Percentiles rank a stretch among this genome's conserved stretches.
Evolutionary conservation across 371 early-diverging fungal species (phyloP).

Genomic region (Mucor irregularis): DNA sequence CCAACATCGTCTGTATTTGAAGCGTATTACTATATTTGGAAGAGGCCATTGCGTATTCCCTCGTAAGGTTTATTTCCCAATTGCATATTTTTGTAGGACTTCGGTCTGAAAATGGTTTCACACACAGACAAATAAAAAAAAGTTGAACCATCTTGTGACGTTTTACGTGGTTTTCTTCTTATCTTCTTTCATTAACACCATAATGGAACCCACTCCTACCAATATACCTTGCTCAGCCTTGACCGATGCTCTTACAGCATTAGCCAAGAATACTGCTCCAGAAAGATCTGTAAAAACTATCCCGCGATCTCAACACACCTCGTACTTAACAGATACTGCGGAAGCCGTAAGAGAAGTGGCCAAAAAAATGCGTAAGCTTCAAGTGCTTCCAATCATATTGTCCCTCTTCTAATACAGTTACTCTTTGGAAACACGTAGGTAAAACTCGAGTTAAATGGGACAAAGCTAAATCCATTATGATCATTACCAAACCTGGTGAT

Average conservation of each 20-base stretch:
- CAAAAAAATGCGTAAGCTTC: slow-evolving; percentile 39
- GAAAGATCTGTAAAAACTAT: slow-evolving; percentile 16
- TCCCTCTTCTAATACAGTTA: neutral
- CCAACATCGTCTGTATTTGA: too few relatives aligned
- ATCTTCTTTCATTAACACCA: too few relatives aligned
- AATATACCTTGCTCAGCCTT: slow-evolving; percentile 20
- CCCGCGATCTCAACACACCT: slow-evolving; percentile 18
- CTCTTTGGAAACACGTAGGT: slow-evolving; percentile 22
- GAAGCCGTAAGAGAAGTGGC: slow-evolving; percentile 47
- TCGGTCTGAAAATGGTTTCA: too few relatives aligned
- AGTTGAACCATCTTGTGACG: too few relatives aligned
- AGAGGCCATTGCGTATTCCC: too few relatives aligned
- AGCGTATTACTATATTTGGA: too few relatives aligned
- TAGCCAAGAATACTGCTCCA: slow-evolving; percentile 16
- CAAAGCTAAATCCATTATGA: slow-evolving; percentile 71
- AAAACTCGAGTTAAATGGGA: slow-evolving; percentile 64
- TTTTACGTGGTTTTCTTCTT: too few relatives aligned
- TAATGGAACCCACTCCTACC: slow-evolving; percentile 6
- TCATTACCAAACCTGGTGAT: slow-evolving; percentile 92
- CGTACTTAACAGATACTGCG: slow-evolving; percentile 39
- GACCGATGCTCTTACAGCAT: slow-evolving; percentile 20
- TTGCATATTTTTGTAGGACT: too few relatives aligned
- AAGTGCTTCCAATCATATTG: too few relatives aligned
- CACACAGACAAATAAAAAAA: too few relatives aligned
- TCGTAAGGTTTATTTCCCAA: too few relatives aligned